Evolutionary conservation across 208 protist species (phyloP).

Genomic region (Acanthamoeba sp.): DNA sequence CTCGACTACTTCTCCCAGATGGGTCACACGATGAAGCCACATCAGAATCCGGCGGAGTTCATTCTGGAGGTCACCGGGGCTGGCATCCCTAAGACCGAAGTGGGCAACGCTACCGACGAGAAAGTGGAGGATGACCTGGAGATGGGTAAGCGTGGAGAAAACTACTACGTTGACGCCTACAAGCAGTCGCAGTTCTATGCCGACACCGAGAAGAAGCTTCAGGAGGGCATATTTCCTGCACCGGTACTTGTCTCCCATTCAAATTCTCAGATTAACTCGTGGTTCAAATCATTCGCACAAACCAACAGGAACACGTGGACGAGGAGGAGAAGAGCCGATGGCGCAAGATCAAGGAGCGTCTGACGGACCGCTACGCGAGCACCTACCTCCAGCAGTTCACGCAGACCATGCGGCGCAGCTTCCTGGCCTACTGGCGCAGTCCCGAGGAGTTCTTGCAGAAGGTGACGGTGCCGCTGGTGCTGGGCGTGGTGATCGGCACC

Average conservation of each 20-base stretch:
- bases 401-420: neutral
- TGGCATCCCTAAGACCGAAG: neutral
- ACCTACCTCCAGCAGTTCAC: neutral
- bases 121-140: neutral
- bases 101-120: neutral
- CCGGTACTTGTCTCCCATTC: too few relatives aligned
- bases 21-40: neutral
- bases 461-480: neutral
- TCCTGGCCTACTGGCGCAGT: neutral
- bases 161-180: conserved; percentile 43
- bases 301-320: neutral
- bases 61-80: conserved; percentile 62
- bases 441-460: neutral
- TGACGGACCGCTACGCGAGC: conserved; percentile 34
- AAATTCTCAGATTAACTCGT: too few relatives aligned
- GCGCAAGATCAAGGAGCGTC: conserved; percentile 1
- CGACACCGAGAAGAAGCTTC: neutral
- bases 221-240: neutral
- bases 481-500: conserved; percentile 44
- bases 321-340: conserved; percentile 29
- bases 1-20: conserved; percentile 50
- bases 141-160: neutral
- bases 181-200: conserved; percentile 62
- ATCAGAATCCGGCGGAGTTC: conserved; percentile 69
- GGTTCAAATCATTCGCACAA: too few relatives aligned